These are phyloP conservation scores for Geranium incanum DNA, from an alignment of 441 rosid species.

Conservation along the genomic window DNA sequence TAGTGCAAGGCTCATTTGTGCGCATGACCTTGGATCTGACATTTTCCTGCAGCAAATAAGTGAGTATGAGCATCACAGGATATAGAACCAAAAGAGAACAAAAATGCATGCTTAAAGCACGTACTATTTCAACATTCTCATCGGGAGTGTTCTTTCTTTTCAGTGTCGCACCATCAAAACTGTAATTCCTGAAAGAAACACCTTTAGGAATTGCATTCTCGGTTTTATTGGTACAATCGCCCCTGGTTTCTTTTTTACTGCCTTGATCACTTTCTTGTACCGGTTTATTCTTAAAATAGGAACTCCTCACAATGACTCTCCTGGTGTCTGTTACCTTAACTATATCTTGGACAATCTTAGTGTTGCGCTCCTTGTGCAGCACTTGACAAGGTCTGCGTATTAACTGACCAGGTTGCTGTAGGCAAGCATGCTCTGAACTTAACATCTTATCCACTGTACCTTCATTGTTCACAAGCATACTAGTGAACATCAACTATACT, in stretches of 20 bases:
- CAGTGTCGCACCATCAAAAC: slow-evolving; percentile 24
- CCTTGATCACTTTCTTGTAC: slow-evolving; percentile 28
- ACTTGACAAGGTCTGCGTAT: slow-evolving; percentile 28
- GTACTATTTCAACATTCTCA: slow-evolving; percentile 34
- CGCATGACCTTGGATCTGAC: slow-evolving; percentile 36
- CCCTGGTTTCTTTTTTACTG: slow-evolving; percentile 26
- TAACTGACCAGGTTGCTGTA: slow-evolving; percentile 25
- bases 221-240: slow-evolving; percentile 20
- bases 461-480: slow-evolving; percentile 14
- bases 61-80: slow-evolving; percentile 10
- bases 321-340: slow-evolving; percentile 31
- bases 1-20: slow-evolving; percentile 25
- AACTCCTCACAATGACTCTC: slow-evolving; percentile 32
- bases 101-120: slow-evolving; percentile 17
- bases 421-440: slow-evolving; percentile 23
- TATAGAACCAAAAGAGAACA: background rate
- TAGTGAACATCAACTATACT: slow-evolving; percentile 17
- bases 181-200: slow-evolving; percentile 20
- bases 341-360: slow-evolving; percentile 21
- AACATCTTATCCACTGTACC: slow-evolving; percentile 25
- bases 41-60: slow-evolving; percentile 47
- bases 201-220: slow-evolving; percentile 24
- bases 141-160: slow-evolving; percentile 48
- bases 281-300: slow-evolving; percentile 33
- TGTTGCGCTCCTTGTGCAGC: slow-evolving; percentile 31